phyloP scores from a whole-genome alignment of 208 protist species.

The Leptomonas seymouri region DNA sequence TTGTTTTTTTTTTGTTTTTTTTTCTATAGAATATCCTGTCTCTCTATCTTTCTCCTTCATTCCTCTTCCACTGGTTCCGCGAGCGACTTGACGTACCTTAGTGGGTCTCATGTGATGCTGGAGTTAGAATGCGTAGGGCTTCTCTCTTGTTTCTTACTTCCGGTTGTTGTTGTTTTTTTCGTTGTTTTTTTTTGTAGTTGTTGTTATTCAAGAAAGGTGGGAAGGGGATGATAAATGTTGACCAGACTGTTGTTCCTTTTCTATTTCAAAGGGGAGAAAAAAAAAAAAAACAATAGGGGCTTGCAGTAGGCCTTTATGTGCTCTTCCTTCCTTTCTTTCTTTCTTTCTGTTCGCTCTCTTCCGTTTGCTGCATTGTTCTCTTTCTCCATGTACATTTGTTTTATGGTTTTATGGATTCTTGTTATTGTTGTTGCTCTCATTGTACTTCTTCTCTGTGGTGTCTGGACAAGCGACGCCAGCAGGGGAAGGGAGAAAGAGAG shows the following conservation, averaged over 20 bases:
- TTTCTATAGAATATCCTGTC: not conserved
- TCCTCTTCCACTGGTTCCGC: not conserved
- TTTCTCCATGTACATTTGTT: no score
- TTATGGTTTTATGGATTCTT: constrained; percentile 1
- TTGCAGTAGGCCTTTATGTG: no score
- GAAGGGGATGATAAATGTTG: no score
- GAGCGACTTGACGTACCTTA: not conserved
- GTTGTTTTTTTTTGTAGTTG: no score
- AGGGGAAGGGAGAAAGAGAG: not conserved
- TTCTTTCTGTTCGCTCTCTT: not conserved
- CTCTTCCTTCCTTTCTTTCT: not conserved
- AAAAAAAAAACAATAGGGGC: no score
- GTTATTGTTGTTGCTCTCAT: not conserved
- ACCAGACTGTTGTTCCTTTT: no score
- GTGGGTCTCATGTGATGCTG: not conserved
- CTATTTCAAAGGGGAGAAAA: no score
- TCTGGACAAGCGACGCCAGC: not conserved
- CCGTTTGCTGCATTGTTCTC: no score
- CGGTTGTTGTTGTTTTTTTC: no score
- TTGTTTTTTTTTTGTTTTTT: constrained; percentile 2
- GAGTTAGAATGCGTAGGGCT: not conserved
- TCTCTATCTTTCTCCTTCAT: not conserved
- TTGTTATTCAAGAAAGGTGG: no score
- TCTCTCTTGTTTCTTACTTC: not conserved
- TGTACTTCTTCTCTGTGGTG: not conserved